Evolutionary conservation across 2,329 filamentous ascomycete species (phyloP), one percentile per base, ranked within the genome.

Genomic region (Nemania bipapillata): DNA sequence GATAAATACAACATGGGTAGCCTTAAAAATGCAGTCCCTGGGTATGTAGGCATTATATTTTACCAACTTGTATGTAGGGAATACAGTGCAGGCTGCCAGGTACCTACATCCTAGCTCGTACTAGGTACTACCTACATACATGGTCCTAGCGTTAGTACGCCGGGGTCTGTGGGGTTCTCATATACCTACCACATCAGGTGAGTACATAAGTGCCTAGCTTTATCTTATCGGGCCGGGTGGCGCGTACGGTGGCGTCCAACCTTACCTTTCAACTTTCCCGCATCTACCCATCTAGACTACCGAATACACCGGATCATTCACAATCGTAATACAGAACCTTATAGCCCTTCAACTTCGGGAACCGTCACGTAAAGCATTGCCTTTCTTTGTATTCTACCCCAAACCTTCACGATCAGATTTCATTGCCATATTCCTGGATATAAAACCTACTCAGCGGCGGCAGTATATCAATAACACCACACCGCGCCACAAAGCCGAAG

Each of bases 181-280:
- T n/a, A 17, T 45, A 45, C 40, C 4, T 15, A 6, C 35, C 3
- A 15, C 7, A 3, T 9, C 8, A 12, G n/a, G n/a, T n/a, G n/a
- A n/a, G n/a, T n/a, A n/a, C n/a, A n/a, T n/a, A n/a, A n/a, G 20
- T 40, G 42, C 45, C 15, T 30, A 71, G 68, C 70, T 74, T 73
- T 73, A 75, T 74, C 74, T 75, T 73, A 74, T 72, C 70, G 53
- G 63, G 28, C 12, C 5, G 40, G 17, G 40, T 45, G 40, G 40
- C 15, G 40, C 15, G 30, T 9, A n/a, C 11, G 5, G 17, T 45
- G 40, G 15, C 4, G 20, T 15, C 11, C n/a, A 45, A n/a, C 17
- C 40, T 45, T n/a, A 45, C 2, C 40, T 45, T 45, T 45, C n/a
- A 2, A n/a, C 20, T 4, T n/a, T 45, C 15, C 15, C 5, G 12